These are phyloP conservation scores for Penicillium taxi DNA, from an alignment of 495 filamentous ascomycete genomes.

Conservation along the genomic window DNA sequence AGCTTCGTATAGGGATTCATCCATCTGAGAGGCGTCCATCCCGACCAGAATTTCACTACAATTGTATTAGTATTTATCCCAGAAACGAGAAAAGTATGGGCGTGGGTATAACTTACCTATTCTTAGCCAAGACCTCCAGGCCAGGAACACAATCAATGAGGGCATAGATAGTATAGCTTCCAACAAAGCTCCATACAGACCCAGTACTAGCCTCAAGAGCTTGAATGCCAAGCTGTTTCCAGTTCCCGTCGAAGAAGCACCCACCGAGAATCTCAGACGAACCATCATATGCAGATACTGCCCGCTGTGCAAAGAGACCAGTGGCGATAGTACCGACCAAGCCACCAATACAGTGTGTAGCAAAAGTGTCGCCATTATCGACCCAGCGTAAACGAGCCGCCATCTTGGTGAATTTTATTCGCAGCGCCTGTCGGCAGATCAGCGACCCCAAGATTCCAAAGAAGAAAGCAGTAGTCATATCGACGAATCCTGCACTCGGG, in stretches of 20 bases:
- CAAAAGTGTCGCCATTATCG: constrained; percentile 41
- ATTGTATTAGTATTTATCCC: neutral
- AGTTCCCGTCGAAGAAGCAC: constrained; percentile 43
- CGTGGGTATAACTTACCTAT: constrained; percentile 18
- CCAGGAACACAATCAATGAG: constrained; percentile 27
- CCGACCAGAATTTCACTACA: constrained; percentile 36
- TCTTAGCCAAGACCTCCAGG: constrained; percentile 24
- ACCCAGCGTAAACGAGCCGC: constrained; percentile 32
- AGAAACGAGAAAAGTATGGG: neutral
- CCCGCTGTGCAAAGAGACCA: constrained; percentile 29
- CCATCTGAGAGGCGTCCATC: constrained; percentile 43
- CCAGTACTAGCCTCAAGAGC: constrained; percentile 36
- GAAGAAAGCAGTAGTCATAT: constrained; percentile 35
- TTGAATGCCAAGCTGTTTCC: constrained; percentile 47
- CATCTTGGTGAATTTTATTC: constrained; percentile 39
- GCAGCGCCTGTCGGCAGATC: constrained; percentile 38
- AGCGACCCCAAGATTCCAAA: constrained; percentile 37
- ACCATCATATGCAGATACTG: constrained; percentile 38
- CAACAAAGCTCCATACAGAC: constrained; percentile 32
- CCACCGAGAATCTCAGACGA: constrained; percentile 29
- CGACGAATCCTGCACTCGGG: constrained; percentile 39
- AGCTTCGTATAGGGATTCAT: constrained; percentile 33
- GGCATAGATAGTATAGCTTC: constrained; percentile 22
- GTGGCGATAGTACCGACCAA: constrained; percentile 32
- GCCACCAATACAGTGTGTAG: constrained; percentile 39